Conservation (phyloP, 2,329 filamentous ascomycete species). For the Cercospora sesami region DNA sequence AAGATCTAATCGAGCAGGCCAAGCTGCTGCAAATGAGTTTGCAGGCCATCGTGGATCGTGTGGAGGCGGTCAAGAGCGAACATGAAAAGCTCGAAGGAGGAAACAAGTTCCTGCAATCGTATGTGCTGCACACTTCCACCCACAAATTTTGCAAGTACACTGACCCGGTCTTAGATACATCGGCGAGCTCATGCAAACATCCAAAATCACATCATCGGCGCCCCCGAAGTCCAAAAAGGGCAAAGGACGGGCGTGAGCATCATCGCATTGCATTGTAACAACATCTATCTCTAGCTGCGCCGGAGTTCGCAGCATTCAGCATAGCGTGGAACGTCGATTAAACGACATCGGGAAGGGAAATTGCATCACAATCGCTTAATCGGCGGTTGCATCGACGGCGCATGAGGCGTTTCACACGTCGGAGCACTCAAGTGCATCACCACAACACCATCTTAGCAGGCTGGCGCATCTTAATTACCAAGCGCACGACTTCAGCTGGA, state of each 20-base stretch:
- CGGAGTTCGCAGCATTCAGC: slow-evolving; percentile 21
- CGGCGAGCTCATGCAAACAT: slow-evolving; percentile 84
- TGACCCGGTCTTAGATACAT: slow-evolving; percentile 74
- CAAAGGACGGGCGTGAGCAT: slow-evolving; percentile 28
- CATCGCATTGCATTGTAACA: slow-evolving; percentile 19
- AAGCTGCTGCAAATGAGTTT: slow-evolving; percentile 86
- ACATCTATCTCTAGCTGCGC: slow-evolving; percentile 12
- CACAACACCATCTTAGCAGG: slow-evolving; percentile 7
- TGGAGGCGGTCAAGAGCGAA: slow-evolving; percentile 90
- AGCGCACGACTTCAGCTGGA: neutral
- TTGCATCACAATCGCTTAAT: slow-evolving; percentile 22
- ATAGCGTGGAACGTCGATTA: slow-evolving; percentile 26
- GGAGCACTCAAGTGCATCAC: slow-evolving; percentile 23
- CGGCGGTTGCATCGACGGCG: slow-evolving; percentile 20
- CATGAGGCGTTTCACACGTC: slow-evolving; percentile 2
- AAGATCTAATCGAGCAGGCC: slow-evolving; percentile 70
- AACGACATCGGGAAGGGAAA: slow-evolving; percentile 14
- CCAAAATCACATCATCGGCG: slow-evolving; percentile 58
- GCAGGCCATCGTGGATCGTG: slow-evolving; percentile 84
- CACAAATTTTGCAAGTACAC: neutral
- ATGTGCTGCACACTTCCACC: slow-evolving; percentile 30
- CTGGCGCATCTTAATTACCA: neutral
- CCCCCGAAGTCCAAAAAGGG: slow-evolving; percentile 52
- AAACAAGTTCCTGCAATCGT: slow-evolving; percentile 87
- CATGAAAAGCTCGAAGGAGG: slow-evolving; percentile 96